These are phyloP conservation scores for Lindgomyces ingoldianus DNA, from an alignment of 495 filamentous ascomycete species.

Conservation along the genomic window DNA sequence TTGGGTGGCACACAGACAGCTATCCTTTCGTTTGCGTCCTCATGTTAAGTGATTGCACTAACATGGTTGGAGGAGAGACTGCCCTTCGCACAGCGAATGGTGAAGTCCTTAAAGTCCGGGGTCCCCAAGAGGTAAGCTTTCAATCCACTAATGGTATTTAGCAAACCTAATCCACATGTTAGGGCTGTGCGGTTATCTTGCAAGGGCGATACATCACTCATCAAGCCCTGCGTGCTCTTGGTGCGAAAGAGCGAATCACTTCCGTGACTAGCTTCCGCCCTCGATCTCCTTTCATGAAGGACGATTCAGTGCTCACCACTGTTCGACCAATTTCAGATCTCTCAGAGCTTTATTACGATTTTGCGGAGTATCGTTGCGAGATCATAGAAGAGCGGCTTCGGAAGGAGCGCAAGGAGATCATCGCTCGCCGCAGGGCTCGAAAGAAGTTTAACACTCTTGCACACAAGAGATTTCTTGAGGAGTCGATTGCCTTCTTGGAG, in stretches of 20 bases:
- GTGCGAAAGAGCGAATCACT: constrained; percentile 66
- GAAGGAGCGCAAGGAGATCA: constrained; percentile 45
- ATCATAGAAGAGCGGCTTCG: constrained; percentile 60
- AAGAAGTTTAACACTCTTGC: constrained; percentile 47
- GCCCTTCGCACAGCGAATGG: constrained; percentile 62
- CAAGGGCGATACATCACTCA: constrained; percentile 75
- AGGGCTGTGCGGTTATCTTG: constrained; percentile 69
- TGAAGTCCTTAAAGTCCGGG: constrained; percentile 66
- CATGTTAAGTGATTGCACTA: constrained; percentile 70
- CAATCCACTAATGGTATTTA: background rate
- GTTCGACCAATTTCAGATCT: constrained; percentile 67
- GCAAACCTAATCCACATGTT: constrained; percentile 8
- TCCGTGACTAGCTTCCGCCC: constrained; percentile 75
- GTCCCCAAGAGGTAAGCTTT: constrained; percentile 61
- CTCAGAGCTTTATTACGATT: constrained; percentile 69
- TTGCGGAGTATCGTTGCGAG: constrained; percentile 68
- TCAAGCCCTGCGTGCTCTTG: constrained; percentile 64
- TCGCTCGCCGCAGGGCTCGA: constrained; percentile 36
- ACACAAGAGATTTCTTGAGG: constrained; percentile 48
- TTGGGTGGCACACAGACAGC: constrained; percentile 73
- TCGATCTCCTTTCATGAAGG: constrained; percentile 56
- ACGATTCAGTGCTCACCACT: constrained; percentile 67
- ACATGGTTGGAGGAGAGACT: constrained; percentile 74
- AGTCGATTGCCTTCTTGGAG: constrained; percentile 58
- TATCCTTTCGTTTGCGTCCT: constrained; percentile 78